A percentile compares a stretch with the other conserved stretches of the same genome.
phyloP scores from a whole-genome alignment of 23 red algal species.

The Gracilaria caudata region DNA sequence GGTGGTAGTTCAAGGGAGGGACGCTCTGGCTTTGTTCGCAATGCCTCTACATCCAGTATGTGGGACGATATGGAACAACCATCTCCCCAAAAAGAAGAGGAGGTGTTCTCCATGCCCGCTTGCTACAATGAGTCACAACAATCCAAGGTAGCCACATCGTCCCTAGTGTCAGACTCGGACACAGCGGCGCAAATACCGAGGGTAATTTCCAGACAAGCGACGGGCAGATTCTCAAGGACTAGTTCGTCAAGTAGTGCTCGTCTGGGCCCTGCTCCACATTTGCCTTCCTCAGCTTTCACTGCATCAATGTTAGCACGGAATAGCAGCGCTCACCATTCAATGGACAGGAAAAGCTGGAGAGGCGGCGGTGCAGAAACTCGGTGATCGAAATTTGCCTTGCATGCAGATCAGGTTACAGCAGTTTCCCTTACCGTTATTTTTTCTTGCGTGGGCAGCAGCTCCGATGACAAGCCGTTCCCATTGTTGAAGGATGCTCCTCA shows the following conservation, averaged over 20 bases:
- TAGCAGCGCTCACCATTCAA: neutral
- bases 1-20: neutral
- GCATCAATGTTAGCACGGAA: slow-evolving; percentile 5
- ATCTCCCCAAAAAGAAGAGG: neutral
- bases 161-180: neutral
- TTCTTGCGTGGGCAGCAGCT: neutral
- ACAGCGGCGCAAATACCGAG: neutral
- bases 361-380: neutral
- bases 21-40: neutral
- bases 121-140: slow-evolving; percentile 9
- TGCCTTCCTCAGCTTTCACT: slow-evolving; percentile 14
- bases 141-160: neutral
- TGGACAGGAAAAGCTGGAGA: neutral
- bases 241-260: slow-evolving; percentile 11
- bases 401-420: neutral
- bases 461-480: neutral
- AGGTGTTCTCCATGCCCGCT: slow-evolving; percentile 27
- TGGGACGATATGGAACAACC: slow-evolving; percentile 26
- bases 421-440: neutral
- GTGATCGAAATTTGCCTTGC: neutral
- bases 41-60: neutral
- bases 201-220: neutral
- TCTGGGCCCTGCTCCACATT: slow-evolving; percentile 1
- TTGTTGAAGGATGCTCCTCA: neutral
- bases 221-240: slow-evolving; percentile 6